phyloP scores from a whole-genome alignment of 441 rosid genomes.

The Jatropha podagrica region DNA sequence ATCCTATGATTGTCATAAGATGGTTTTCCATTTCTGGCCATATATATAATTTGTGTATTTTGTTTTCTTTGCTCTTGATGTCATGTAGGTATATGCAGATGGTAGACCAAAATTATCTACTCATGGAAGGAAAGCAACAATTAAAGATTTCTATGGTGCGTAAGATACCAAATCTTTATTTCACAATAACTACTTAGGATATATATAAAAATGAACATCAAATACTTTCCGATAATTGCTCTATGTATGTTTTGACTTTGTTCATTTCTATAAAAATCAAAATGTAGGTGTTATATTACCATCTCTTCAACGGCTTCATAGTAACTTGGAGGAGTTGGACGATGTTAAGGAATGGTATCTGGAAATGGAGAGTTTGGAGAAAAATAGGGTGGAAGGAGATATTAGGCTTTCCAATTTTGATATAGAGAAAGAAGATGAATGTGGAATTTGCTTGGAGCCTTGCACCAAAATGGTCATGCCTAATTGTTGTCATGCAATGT shows the following conservation, averaged over 20 bases:
- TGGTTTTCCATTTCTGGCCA: background rate
- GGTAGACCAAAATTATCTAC: conserved; percentile 50
- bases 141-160: conserved; percentile 86
- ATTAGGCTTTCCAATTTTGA: conserved; percentile 46
- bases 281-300: conserved; percentile 80
- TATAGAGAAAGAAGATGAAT: conserved; percentile 87
- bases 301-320: conserved; percentile 70
- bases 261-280: conserved; percentile 8
- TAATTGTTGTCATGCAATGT: conserved; percentile 92
- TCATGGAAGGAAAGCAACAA: conserved; percentile 83
- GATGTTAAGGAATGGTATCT: conserved; percentile 32
- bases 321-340: conserved; percentile 47
- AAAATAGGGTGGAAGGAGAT: conserved; percentile 50
- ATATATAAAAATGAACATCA: background rate
- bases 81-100: conserved; percentile 60
- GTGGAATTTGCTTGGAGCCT: conserved; percentile 96
- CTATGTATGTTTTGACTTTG: background rate
- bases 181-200: background rate
- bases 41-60: conserved; percentile 17
- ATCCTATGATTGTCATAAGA: background rate
- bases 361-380: conserved; percentile 33
- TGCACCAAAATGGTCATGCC: conserved; percentile 94
- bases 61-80: conserved; percentile 23
- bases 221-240: background rate
- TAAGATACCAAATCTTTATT: conserved; percentile 1